Percentiles rank a stretch among this genome's conserved stretches.
Conservation (phyloP, 2,329 filamentous ascomycete genomes). For the Falciphora oryzae region DNA sequence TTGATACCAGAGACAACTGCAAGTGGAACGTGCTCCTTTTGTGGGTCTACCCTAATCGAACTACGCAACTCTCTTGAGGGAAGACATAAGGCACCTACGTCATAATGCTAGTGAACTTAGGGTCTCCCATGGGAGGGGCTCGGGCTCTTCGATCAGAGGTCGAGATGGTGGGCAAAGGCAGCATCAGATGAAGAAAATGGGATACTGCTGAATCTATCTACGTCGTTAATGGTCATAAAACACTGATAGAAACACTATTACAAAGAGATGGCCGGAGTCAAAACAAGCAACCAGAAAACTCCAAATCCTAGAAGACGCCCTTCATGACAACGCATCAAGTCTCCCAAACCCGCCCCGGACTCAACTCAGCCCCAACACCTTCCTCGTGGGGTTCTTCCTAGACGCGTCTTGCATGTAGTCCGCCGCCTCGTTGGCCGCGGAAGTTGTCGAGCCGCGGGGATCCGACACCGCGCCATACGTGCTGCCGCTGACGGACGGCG, state of each 20-base stretch:
- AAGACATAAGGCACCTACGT: too few relatives aligned
- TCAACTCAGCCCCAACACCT: conserved; percentile 14
- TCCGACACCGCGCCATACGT: background rate
- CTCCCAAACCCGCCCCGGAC: background rate
- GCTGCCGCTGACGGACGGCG: too few relatives aligned
- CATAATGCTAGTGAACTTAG: too few relatives aligned
- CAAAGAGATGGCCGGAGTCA: background rate
- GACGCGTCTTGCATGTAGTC: conserved; percentile 8
- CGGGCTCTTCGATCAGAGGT: too few relatives aligned
- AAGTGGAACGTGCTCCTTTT: too few relatives aligned
- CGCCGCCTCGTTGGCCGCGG: conserved; percentile 6
- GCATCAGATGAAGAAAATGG: background rate
- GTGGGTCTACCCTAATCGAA: too few relatives aligned
- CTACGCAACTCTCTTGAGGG: too few relatives aligned
- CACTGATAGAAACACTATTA: background rate
- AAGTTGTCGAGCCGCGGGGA: background rate
- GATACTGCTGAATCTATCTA: background rate
- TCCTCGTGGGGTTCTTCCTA: conserved; percentile 14
- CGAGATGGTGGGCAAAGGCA: background rate
- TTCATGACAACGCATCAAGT: background rate
- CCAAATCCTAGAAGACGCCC: background rate
- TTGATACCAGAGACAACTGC: too few relatives aligned
- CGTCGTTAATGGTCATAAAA: background rate
- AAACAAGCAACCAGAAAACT: background rate
- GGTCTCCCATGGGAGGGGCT: too few relatives aligned